Base-by-base conservation (phyloP, 2,329 filamentous ascomycete species). In the Xylariaceae sp. region DNA sequence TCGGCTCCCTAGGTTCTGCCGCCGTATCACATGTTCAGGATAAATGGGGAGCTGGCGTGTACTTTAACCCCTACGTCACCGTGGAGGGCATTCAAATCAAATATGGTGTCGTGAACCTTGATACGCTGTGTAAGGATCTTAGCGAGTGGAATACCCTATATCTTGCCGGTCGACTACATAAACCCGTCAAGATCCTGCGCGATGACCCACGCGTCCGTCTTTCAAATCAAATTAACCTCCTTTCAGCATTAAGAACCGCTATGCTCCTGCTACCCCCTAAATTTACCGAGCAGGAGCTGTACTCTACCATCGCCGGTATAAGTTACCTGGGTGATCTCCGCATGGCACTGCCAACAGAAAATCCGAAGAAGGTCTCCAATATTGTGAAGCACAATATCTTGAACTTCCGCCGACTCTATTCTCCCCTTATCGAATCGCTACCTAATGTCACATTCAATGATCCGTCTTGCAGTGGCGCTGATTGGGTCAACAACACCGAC, bases 1-100 rank as follows among this genome's bases (percentile, higher is more conserved):
- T 99, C 26, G 89, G 88, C 1, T 86, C 84, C 11, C 73, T 96
- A 26, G 92, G 92, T 1, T 97, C 91, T 1, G 91, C 85, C 32
- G 80, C 89, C 3, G 89, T 97, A 19, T 91, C 89, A 11, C 80
- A 84, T 51, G 85, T 96, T 26, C 92, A 99, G 71, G 89, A 97
- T 66, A 81, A 78, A 60, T 89, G 88, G 75, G 94, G 94, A 42
- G 94, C 94, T 0, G 95, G 94, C 5, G 90, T 96, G 40, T 99
- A 99, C 73, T 99, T 96, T 75, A 96, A 99, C 66, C 91, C 94
- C 0, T 96, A 92, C 69, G 84, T 99, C 47, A 92, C 88, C 2
- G 86, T 97, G 57, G 96, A 97, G 65, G 95, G 94, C 41, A 95
- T 91, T 58, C 79, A 97, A 66, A 94, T 99, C 72, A 99, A 99